Percentiles rank a stretch among this genome's conserved stretches.
Evolutionary conservation across 306 rosid species (phyloP).

Genomic region (Prosopis cineraria): DNA sequence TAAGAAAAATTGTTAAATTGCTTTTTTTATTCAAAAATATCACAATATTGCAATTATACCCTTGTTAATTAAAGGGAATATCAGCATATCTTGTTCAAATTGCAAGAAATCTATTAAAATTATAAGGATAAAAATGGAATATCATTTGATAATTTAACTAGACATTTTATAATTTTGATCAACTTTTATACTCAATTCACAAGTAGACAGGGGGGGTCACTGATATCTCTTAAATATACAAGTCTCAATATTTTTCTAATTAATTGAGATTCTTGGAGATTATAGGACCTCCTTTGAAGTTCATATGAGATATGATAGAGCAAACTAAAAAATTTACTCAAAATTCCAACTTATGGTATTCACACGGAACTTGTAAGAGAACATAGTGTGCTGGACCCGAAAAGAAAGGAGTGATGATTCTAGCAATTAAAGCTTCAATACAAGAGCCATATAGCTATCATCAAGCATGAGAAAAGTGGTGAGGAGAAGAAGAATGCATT

Average conservation of each 20-base stretch:
- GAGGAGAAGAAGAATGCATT: constrained; percentile 63
- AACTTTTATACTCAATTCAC: too few species aligned
- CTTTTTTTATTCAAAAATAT: too few species aligned
- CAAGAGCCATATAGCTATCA: neutral
- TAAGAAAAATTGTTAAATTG: too few species aligned
- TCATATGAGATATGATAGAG: neutral
- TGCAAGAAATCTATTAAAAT: too few species aligned
- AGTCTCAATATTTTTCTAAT: neutral
- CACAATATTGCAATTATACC: too few species aligned
- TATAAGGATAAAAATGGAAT: too few species aligned
- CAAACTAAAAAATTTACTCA: neutral
- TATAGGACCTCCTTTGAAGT: neutral
- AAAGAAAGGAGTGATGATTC: constrained; percentile 33
- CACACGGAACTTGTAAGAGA: neutral
- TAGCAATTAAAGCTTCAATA: constrained; percentile 35
- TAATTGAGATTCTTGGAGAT: neutral
- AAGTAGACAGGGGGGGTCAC: neutral
- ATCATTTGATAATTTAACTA: too few species aligned
- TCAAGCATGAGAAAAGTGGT: constrained; percentile 57
- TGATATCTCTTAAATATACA: neutral
- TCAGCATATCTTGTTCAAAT: too few species aligned
- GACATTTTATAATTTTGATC: too few species aligned
- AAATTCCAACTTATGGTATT: neutral
- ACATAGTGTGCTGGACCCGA: constrained; percentile 41
- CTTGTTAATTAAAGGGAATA: too few species aligned